phyloP scores from a whole-genome alignment of 108 stramenopile genomes.

The Tribonema minus region DNA sequence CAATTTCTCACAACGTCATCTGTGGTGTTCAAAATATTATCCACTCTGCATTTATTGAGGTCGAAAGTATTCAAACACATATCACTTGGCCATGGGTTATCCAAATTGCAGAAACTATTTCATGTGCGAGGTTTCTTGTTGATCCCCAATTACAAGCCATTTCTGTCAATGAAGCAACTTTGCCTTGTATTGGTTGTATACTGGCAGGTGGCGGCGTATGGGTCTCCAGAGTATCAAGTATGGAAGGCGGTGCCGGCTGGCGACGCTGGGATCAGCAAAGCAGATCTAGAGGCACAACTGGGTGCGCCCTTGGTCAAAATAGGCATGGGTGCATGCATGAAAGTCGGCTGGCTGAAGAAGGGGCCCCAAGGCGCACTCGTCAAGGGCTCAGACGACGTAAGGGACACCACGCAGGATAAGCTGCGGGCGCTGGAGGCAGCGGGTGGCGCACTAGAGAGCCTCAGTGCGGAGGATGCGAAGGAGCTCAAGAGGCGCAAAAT shows the following conservation, averaged over 20 bases:
- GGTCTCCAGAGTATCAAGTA: constrained; percentile 32
- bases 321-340: constrained; percentile 43
- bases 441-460: not conserved
- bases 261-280: constrained; percentile 12
- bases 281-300: constrained; percentile 5
- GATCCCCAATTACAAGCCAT: not conserved
- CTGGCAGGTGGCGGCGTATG: constrained; percentile 8
- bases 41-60: too few species aligned
- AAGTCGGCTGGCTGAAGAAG: constrained; percentile 19
- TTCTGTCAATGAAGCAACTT: not conserved
- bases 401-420: constrained; percentile 6
- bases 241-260: constrained; percentile 1
- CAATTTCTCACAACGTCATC: too few species aligned
- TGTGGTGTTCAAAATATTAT: too few species aligned
- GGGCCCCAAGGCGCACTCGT: constrained; percentile 7
- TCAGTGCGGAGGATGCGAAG: constrained; percentile 42
- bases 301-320: constrained; percentile 29
- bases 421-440: not conserved
- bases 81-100: too few species aligned
- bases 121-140: too few species aligned
- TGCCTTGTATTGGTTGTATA: too few species aligned
- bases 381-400: not conserved
- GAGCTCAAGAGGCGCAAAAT: constrained; percentile 58
- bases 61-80: too few species aligned
- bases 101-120: too few species aligned